These are phyloP conservation scores for Crepidotus variabilis DNA, from an alignment of 768 basidiomycete species.

Conservation along the genomic window DNA sequence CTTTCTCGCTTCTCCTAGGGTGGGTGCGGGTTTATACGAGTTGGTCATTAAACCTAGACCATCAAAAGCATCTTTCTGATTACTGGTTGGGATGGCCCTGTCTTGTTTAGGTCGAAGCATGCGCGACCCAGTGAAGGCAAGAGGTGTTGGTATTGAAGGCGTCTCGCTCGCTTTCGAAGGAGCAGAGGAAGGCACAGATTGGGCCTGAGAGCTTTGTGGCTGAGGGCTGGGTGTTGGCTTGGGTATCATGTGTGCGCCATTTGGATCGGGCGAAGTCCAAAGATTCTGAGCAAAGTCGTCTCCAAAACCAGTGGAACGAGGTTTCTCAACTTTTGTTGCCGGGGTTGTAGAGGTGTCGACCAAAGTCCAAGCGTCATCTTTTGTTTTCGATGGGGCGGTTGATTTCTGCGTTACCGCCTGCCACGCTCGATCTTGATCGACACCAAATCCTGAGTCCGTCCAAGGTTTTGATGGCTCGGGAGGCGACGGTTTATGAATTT, in stretches of 20 bases:
- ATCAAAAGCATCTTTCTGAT: conserved; percentile 73
- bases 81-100: conserved; percentile 14
- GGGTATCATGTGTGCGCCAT: conserved; percentile 14
- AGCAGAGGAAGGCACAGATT: conserved; percentile 13
- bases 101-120: conserved; percentile 20
- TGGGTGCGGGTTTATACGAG: conserved; percentile 50
- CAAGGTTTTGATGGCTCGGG: conserved; percentile 24
- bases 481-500: conserved; percentile 15
- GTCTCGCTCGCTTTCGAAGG: conserved; percentile 13
- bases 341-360: conserved; percentile 20
- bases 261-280: conserved; percentile 48
- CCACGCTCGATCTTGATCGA: conserved; percentile 48
- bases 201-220: conserved; percentile 9
- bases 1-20: conserved; percentile 73
- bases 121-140: conserved; percentile 25
- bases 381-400: conserved; percentile 3
- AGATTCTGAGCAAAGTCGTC: conserved; percentile 61
- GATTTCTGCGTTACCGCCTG: conserved; percentile 23
- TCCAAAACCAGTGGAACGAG: conserved; percentile 48
- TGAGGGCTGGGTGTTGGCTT: conserved; percentile 18
- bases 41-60: conserved; percentile 55
- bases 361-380: conserved; percentile 39
- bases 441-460: conserved; percentile 31
- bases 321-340: conserved; percentile 6
- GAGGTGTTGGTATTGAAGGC: conserved; percentile 17